These are phyloP conservation scores for Mycena citricolor DNA, from an alignment of 1,284 basidiomycete genomes.

Conservation along the genomic window DNA sequence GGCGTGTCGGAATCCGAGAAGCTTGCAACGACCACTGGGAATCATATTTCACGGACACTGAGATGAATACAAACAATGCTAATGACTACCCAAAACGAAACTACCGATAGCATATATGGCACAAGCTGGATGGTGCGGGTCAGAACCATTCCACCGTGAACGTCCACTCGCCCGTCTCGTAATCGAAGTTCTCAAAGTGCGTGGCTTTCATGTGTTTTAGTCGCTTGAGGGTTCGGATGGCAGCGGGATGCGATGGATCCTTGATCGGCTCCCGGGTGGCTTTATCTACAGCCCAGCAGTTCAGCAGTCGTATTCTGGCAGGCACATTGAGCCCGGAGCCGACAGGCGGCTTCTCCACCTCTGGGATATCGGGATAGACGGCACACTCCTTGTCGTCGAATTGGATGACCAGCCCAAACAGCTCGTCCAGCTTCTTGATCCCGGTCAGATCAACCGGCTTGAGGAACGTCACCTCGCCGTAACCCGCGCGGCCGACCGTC, in stretches of 20 bases:
- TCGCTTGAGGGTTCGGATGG: constrained; percentile 79
- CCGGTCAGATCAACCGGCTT: constrained; percentile 92
- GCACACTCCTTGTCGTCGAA: constrained; percentile 92
- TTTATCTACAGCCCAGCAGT: constrained; percentile 91
- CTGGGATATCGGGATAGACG: constrained; percentile 89
- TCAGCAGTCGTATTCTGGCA: constrained; percentile 77
- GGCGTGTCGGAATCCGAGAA: too few relatives aligned
- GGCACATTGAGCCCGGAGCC: constrained; percentile 90
- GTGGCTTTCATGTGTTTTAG: constrained; percentile 86
- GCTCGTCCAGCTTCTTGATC: constrained; percentile 74
- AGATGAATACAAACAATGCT: too few relatives aligned
- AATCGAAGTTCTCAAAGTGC: constrained; percentile 81
- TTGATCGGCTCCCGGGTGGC: constrained; percentile 89
- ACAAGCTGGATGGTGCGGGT: constrained; percentile 12
- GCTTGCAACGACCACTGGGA: too few relatives aligned
- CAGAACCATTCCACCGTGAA: constrained; percentile 96
- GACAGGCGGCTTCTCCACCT: constrained; percentile 75
- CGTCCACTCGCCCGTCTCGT: constrained; percentile 84
- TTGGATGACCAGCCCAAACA: constrained; percentile 85
- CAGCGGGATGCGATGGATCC: constrained; percentile 73
- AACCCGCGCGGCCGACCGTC: constrained; percentile 87
- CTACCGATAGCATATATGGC: too few relatives aligned
- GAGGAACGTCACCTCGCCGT: constrained; percentile 88
- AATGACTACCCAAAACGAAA: too few relatives aligned
- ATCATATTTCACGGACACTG: too few relatives aligned